Evolutionary conservation across 352 stramenopile species (phyloP), one percentile per base, ranked within the genome.

Genomic region (Phytophthora pinifolia): DNA sequence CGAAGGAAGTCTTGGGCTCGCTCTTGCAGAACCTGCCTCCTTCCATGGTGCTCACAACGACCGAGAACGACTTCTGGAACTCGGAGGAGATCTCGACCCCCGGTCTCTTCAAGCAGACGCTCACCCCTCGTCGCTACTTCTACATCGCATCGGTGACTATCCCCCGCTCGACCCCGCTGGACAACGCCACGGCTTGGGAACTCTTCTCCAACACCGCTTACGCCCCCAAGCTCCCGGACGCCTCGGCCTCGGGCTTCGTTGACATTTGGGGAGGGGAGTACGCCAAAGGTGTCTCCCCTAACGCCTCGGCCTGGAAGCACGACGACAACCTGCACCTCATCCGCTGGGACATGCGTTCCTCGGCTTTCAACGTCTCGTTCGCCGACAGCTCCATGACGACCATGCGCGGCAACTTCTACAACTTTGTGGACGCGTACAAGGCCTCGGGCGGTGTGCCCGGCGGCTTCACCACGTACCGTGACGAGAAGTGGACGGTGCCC

Each of bases 141-240:
- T 68, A 64, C 53, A 59, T 68, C 18, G 31, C 46, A 46, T 68
- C 59, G n/a, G 59, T 68, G 46, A 68, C 59, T 12, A 64, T 68
- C 10, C 59, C 59, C 15, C 20, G 42, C 20, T 8, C 34, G 7
- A 55, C 35, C 13, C 59, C 59, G 14, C 53, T 67, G 13, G 32
- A 36, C 35, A 67, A 67, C 36, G 3, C 30, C 1, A 64, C 59
- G 1, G 59, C 59, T 9, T 64, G 53, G 54, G 37, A 51, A 8
- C 35, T 68, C 0, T 64, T 59, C 17, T 10, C 59, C 31, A 39
- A 29, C 42, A 63, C 59, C 1, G 59, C 53, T 10, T 64, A 17
- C 41, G 42, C 46, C 14, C 47, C 59, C 10, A 55, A 63, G 46
- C 46, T 68, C n/a, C 1, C 30, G 30, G 59, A 59, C 15, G 59